Conservation (phyloP, 306 rosid genomes). For the Cicer bijugum region DNA sequence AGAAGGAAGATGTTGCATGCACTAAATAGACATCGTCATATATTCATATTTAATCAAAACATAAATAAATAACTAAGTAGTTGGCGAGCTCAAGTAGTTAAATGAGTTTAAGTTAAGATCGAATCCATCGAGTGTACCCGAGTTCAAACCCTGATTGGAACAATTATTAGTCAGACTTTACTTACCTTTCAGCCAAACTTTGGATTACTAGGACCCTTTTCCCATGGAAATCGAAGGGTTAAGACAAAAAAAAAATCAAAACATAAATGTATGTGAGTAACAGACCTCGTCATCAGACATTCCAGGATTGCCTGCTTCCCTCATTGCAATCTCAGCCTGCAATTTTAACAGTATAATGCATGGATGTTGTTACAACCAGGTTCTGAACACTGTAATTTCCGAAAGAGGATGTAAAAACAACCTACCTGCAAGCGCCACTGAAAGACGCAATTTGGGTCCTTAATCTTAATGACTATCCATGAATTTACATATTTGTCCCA, state of each 20-base stretch:
- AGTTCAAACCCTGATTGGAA: no score
- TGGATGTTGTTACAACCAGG: slow-evolving; percentile 33
- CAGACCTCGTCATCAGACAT: slow-evolving; percentile 90
- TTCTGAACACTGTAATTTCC: slow-evolving; percentile 23
- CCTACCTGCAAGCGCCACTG: slow-evolving; percentile 91
- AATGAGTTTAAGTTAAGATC: no score
- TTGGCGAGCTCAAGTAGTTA: no score
- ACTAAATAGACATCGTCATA: slow-evolving; percentile 16
- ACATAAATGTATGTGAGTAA: slow-evolving; percentile 4
- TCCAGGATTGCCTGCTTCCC: slow-evolving; percentile 91
- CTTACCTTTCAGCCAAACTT: no score
- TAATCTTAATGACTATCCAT: slow-evolving; percentile 90
- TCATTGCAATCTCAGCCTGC: slow-evolving; percentile 99
- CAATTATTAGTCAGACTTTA: no score
- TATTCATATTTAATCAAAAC: neutral
- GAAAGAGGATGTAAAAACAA: slow-evolving; percentile 25
- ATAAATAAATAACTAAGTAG: no score
- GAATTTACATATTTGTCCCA: slow-evolving; percentile 87
- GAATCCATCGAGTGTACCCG: no score
- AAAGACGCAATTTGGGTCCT: slow-evolving; percentile 79
- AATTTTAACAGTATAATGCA: slow-evolving; percentile 36
- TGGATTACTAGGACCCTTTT: no score
- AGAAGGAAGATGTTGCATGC: slow-evolving; percentile 2
- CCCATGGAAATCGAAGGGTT: no score
- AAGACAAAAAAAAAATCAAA: neutral